These are phyloP conservation scores for Aspergillus felis DNA, from an alignment of 2,329 filamentous ascomycete genomes.

Conservation along the genomic window DNA sequence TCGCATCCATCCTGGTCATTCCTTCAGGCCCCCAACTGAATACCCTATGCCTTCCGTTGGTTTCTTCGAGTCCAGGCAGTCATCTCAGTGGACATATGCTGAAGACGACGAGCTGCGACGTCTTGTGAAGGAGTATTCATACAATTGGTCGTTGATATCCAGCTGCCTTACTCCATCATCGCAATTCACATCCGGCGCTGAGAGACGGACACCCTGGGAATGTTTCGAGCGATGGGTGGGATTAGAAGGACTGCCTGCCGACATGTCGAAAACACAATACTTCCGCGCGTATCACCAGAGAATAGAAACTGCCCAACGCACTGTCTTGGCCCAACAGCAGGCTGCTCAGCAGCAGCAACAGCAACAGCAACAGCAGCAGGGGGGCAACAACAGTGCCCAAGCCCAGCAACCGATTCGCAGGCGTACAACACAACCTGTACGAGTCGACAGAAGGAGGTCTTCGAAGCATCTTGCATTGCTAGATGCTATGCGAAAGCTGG, in stretches of 20 bases:
- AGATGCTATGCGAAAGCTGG: conserved; percentile 91
- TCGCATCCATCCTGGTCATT: conserved; percentile 82
- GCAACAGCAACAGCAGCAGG: conserved; percentile 39
- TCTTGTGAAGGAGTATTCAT: conserved; percentile 86
- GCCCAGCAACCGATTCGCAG: conserved; percentile 58
- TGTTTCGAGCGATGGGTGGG: conserved; percentile 97
- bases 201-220: conserved; percentile 93
- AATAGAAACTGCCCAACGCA: conserved; percentile 60
- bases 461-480: conserved; percentile 84
- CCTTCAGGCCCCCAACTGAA: conserved; percentile 89
- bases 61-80: conserved; percentile 82
- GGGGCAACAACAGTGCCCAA: conserved; percentile 43
- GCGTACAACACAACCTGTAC: conserved; percentile 69
- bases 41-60: conserved; percentile 82
- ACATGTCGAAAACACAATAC: conserved; percentile 94
- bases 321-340: conserved; percentile 56
- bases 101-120: conserved; percentile 87
- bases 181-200: conserved; percentile 75
- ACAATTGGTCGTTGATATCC: conserved; percentile 96
- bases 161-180: conserved; percentile 72
- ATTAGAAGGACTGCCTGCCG: conserved; percentile 81
- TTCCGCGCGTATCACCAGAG: conserved; percentile 72
- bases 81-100: conserved; percentile 85
- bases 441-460: conserved; percentile 81
- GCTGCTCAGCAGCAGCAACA: conserved; percentile 45